These are phyloP conservation scores for Apiotrichum siamense DNA, from an alignment of 1,284 basidiomycete species.

Conservation along the genomic window DNA sequence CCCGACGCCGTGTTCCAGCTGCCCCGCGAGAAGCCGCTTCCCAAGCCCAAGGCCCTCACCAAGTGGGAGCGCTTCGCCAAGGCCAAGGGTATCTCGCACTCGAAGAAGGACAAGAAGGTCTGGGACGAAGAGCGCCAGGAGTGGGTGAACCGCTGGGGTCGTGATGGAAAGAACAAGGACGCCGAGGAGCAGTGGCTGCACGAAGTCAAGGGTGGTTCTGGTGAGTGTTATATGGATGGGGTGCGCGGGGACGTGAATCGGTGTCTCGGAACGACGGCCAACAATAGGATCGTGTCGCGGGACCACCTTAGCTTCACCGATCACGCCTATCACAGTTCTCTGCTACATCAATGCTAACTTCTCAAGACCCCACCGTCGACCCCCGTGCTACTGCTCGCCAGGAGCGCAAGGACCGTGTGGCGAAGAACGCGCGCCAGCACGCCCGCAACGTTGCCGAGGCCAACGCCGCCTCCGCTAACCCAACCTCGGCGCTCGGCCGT, in stretches of 20 bases:
- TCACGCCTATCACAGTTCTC: too few relatives aligned
- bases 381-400: slow-evolving; percentile 69
- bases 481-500: slow-evolving; percentile 13
- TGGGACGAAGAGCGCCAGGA: slow-evolving; percentile 95
- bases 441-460: slow-evolving; percentile 71
- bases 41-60: slow-evolving; percentile 84
- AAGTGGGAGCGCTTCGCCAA: slow-evolving; percentile 97
- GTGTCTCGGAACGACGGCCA: too few relatives aligned
- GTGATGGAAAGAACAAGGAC: slow-evolving; percentile 83
- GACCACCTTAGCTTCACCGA: too few relatives aligned
- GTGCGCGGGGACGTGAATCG: too few relatives aligned
- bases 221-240: slow-evolving; percentile 52
- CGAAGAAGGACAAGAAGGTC: slow-evolving; percentile 69
- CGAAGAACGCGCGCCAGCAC: slow-evolving; percentile 79
- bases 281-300: background rate
- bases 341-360: too few relatives aligned
- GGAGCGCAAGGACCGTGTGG: slow-evolving; percentile 69
- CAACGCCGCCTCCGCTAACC: slow-evolving; percentile 22
- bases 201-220: slow-evolving; percentile 77
- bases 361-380: slow-evolving; percentile 64
- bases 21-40: slow-evolving; percentile 85
- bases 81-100: slow-evolving; percentile 86
- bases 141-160: slow-evolving; percentile 91
- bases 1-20: slow-evolving; percentile 69
- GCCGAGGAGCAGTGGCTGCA: slow-evolving; percentile 86